Base-by-base conservation (phyloP, 306 rosid species). In the Sicyos edulis region DNA sequence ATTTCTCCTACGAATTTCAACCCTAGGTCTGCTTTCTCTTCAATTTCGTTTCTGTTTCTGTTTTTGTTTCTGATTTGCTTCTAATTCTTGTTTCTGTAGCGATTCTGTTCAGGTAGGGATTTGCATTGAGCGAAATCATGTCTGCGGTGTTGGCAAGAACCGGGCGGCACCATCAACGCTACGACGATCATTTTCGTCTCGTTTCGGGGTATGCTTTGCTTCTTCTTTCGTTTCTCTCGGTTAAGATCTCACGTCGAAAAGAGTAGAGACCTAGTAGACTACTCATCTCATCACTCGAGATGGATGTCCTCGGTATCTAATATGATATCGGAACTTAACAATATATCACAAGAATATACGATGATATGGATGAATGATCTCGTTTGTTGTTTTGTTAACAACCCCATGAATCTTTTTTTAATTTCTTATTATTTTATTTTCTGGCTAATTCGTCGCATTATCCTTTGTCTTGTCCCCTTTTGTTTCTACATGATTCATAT, bases 81-180 rank as follows among this genome's bases (percentile, higher is more conserved):
- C 3, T 14, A 5, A 44, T 47, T 66, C 12, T 6, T 37, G 44
- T 51, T 51, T 37, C 49, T 8, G 9, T n/a, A 51, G 61, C 26
- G 50, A 64, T 54, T 78, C 67, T 67, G 51, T 53, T 42, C 21
- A 74, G 74, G 74, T 2, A 10, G 64, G 32, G 0, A 29, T 55
- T 56, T 55, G 50, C 52, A 60, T 17, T 42, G 10, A 9, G 12
- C 11, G 11, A 42, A 42, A 42, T 42, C 53, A 86, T 90, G 95
- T 84, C 92, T 10, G 79, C 78, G 50, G 70, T 77, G 17, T 54
- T 66, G 47, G 91, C 88, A 44, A 75, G 97, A 78, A 87, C 83
- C 12, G 97, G 97, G 45, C 66, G 97, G 74, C 86, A 81, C 58
- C 82, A 84, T 29, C 97, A 91, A 22, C 97, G 96, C 49, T 91